Evolutionary conservation across 352 stramenopile species (phyloP).

Genomic region (Phytophthora cajani): DNA sequence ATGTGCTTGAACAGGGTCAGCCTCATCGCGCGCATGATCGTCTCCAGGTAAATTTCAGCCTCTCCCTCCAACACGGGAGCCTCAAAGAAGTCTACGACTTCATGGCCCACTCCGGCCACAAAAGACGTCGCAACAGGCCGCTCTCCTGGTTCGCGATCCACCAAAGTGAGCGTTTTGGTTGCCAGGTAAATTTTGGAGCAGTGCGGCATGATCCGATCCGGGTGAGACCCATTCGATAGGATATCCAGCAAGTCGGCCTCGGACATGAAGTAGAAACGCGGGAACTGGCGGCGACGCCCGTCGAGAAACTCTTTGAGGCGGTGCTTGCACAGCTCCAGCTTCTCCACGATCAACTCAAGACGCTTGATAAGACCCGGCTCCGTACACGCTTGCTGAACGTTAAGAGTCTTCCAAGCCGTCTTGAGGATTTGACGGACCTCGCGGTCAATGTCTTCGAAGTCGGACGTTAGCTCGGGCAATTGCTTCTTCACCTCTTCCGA

Average conservation of each 20-base stretch:
- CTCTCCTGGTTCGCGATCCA: constrained; percentile 56
- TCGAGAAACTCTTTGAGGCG: constrained; percentile 96
- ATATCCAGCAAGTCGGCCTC: constrained; percentile 95
- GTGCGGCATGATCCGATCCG: constrained; percentile 95
- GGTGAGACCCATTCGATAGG: constrained; percentile 94
- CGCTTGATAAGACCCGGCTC: constrained; percentile 86
- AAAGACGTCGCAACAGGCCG: constrained; percentile 91
- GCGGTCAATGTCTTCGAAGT: constrained; percentile 95
- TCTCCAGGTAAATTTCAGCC: constrained; percentile 98
- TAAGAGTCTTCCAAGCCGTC: constrained; percentile 87
- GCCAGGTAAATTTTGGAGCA: constrained; percentile 97
- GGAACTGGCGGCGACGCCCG: constrained; percentile 93
- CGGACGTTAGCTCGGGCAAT: constrained; percentile 92
- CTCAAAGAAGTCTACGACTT: constrained; percentile 94
- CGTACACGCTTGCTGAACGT: constrained; percentile 92
- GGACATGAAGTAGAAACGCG: constrained; percentile 93
- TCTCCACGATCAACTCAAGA: constrained; percentile 93
- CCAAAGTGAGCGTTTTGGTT: constrained; percentile 92
- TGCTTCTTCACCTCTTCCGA: constrained; percentile 97
- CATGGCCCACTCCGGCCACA: constrained; percentile 94
- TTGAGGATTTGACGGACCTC: constrained; percentile 91
- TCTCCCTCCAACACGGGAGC: constrained; percentile 94
- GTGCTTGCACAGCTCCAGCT: constrained; percentile 95
- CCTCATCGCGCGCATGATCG: constrained; percentile 94
- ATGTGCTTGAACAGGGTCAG: constrained; percentile 95